Evolutionary conservation across 352 stramenopile species (phyloP).

Genomic region (Globisporangium echinulatum): DNA sequence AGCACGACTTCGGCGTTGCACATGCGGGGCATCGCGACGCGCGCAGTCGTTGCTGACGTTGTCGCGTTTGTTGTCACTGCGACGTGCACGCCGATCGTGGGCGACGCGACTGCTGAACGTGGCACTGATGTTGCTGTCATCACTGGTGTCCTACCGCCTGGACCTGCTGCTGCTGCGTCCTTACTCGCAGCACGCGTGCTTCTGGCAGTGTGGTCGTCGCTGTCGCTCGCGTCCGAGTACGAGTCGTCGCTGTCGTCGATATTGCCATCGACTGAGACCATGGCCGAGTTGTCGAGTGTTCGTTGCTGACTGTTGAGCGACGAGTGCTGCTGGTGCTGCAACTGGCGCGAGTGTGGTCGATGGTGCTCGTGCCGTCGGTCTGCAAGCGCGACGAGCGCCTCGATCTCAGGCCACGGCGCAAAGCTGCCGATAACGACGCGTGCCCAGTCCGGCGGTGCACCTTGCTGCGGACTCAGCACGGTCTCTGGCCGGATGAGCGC

Average conservation of each 20-base stretch:
- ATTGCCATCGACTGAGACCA: constrained; percentile 10
- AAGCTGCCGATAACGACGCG: constrained; percentile 50
- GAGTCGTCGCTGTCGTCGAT: constrained; percentile 23
- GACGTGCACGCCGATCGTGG: constrained; percentile 12
- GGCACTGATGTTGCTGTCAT: too few relatives aligned
- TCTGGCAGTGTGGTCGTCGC: constrained; percentile 15
- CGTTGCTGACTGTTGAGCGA: too few relatives aligned
- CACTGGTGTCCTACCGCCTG: too few relatives aligned
- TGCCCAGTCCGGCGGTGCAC: constrained; percentile 46
- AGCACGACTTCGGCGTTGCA: constrained; percentile 58
- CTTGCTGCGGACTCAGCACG: constrained; percentile 35
- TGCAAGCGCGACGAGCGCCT: constrained; percentile 9
- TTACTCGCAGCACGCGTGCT: constrained; percentile 6
- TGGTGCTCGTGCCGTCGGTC: not conserved
- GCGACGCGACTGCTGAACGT: constrained; percentile 3
- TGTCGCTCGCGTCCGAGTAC: constrained; percentile 37
- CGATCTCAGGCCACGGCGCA: constrained; percentile 40
- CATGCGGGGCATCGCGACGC: constrained; percentile 27
- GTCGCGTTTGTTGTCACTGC: constrained; percentile 9
- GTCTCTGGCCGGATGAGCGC: constrained; percentile 17
- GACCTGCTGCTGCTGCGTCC: not conserved
- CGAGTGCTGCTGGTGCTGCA: not conserved
- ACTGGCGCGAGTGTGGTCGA: not conserved
- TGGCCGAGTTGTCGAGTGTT: not conserved
- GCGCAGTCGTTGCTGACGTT: not conserved